Conservation (phyloP, 2,329 filamentous ascomycete species). For the Neofusicoccum sp. region DNA sequence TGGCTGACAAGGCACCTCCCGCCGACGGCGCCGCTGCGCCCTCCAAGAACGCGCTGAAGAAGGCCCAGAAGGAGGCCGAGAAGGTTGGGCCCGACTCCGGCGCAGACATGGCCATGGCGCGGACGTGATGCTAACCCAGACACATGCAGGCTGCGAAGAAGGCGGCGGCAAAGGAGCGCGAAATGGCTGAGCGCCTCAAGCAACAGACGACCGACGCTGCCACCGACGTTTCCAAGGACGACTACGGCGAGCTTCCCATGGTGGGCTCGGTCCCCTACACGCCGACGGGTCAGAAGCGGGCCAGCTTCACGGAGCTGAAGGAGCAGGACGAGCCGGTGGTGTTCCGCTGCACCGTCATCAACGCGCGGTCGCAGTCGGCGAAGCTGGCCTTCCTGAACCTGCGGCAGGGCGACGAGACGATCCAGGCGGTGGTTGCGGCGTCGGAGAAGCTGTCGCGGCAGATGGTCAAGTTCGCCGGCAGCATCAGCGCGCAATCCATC, state of each 20-base stretch:
- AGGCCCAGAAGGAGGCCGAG: conserved; percentile 42
- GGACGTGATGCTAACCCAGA: conserved; percentile 19
- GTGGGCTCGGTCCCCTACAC: conserved; percentile 53
- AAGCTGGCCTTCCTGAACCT: conserved; percentile 91
- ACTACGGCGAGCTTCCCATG: conserved; percentile 72
- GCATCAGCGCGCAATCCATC: conserved; percentile 75
- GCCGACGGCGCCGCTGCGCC: conserved; percentile 22
- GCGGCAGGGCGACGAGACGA: conserved; percentile 69
- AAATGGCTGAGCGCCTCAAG: conserved; percentile 49
- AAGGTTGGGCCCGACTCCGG: conserved; percentile 28
- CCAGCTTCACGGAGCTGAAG: conserved; percentile 52
- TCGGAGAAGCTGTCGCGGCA: conserved; percentile 66
- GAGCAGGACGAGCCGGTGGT: conserved; percentile 55
- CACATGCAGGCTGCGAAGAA: conserved; percentile 40
- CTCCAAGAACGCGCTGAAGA: conserved; percentile 44
- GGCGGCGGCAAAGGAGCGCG: conserved; percentile 42
- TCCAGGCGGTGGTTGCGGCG: conserved; percentile 76
- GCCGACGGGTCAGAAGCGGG: conserved; percentile 54
- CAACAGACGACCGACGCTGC: conserved; percentile 66
- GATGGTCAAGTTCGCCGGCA: conserved; percentile 91
- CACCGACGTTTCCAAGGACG: conserved; percentile 66
- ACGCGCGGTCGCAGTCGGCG: conserved; percentile 80
- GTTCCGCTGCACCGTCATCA: conserved; percentile 80
- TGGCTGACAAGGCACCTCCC: conserved; percentile 32
- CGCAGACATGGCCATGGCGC: background rate